Conservation (phyloP, 352 stramenopile genomes). For the Phytopythium oedochilum region DNA sequence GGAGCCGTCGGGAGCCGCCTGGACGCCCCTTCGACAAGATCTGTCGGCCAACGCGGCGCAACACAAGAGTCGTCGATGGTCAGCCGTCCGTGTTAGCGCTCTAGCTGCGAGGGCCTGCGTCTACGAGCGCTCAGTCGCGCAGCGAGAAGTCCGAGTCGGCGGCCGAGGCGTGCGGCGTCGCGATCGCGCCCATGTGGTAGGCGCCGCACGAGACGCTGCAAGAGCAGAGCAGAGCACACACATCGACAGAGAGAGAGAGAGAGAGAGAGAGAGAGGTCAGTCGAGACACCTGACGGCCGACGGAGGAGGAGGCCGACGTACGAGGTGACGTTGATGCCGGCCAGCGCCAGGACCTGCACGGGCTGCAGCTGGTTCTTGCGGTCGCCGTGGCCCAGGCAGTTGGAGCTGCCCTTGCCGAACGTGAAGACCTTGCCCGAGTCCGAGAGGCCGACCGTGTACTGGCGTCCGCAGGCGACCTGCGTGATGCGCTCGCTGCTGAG, state of each 20-base stretch:
- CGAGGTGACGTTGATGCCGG: conserved; percentile 55
- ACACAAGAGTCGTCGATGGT: no score
- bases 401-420: conserved; percentile 85
- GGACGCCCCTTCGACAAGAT: background rate
- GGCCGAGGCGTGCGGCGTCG: conserved; percentile 55
- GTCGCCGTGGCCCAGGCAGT: conserved; percentile 86
- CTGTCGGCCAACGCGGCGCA: background rate
- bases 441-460: conserved; percentile 80
- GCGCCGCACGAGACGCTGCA: conserved; percentile 77
- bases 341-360: conserved; percentile 61
- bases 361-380: conserved; percentile 89
- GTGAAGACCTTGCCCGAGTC: conserved; percentile 78
- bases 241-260: no score
- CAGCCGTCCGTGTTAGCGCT: background rate
- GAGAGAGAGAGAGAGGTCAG: conserved; percentile 8
- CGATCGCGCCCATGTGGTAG: conserved; percentile 84
- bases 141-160: conserved; percentile 85
- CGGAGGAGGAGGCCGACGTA: no score
- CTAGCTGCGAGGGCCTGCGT: background rate
- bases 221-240: no score
- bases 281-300: no score
- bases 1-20: no score
- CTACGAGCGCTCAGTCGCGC: conserved; percentile 23
- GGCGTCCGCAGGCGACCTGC: conserved; percentile 77
- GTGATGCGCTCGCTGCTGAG: conserved; percentile 68